A percentile compares a stretch with the other conserved stretches of the same genome.
Conservation (phyloP, 108 stramenopile genomes). For the Pseudonitzschia pungens region DNA sequence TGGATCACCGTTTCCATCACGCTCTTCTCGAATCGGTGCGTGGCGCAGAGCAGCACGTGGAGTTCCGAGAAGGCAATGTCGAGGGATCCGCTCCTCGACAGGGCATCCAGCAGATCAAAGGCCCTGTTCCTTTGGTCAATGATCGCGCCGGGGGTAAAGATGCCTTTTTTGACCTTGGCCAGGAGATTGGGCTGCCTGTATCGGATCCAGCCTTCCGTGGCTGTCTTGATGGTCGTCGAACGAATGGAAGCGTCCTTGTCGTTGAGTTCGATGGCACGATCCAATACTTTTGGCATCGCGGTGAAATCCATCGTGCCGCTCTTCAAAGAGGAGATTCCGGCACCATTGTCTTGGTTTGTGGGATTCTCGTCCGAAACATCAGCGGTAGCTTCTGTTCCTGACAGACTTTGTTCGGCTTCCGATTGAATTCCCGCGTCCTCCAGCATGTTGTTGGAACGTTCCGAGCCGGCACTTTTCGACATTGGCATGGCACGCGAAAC, state of each 20-base stretch:
- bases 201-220: slow-evolving; percentile 41
- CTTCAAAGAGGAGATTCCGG: background rate
- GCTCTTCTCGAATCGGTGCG: slow-evolving; percentile 82
- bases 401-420: too few species aligned
- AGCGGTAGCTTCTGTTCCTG: too few species aligned
- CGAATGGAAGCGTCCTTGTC: slow-evolving; percentile 55
- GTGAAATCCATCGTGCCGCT: slow-evolving; percentile 50
- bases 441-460: too few species aligned
- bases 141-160: slow-evolving; percentile 29
- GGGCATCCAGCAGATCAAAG: slow-evolving; percentile 85
- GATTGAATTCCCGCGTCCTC: too few species aligned
- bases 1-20: slow-evolving; percentile 78
- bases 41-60: slow-evolving; percentile 83
- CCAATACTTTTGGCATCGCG: slow-evolving; percentile 62
- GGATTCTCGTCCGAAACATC: background rate
- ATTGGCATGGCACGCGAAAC: too few species aligned
- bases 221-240: slow-evolving; percentile 66
- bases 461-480: too few species aligned
- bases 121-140: slow-evolving; percentile 69
- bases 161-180: slow-evolving; percentile 1
- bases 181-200: slow-evolving; percentile 60
- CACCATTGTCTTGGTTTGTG: background rate
- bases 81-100: slow-evolving; percentile 79
- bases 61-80: slow-evolving; percentile 65
- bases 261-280: slow-evolving; percentile 50